Evolutionary conservation across 345 rosid species (phyloP), one percentile per base, ranked within the genome.

Genomic region (Salix arbutifolia): DNA sequence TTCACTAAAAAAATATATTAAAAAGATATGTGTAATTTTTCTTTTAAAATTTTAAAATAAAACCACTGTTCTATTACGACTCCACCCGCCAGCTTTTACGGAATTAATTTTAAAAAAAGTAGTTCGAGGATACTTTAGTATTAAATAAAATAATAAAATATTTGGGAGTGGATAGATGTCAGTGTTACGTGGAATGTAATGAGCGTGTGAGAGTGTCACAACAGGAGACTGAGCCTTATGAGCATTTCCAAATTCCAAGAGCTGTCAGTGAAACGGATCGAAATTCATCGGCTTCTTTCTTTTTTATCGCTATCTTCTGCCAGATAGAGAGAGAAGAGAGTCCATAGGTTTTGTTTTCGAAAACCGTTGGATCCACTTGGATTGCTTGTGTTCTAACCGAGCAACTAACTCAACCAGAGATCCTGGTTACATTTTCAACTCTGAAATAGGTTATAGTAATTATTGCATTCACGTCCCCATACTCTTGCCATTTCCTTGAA

Each of bases 351-450:
- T 46, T 14, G 13, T 40, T 23, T 26, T 19, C 30, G 21, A 53
- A 85, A 81, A 79, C 85, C 85, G 81, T 81, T 71, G 82, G 75
- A 67, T 67, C 61, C 72, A 74, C 67, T 71, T 62, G 16, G 75
- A 60, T 38, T 8, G 37, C 26, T 10, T 23, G 14, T 11, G 18
- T 4, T 35, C 19, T 31, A 38, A 70, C 66, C 8, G 19, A 18
- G 37, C 48, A 60, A 74, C 73, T 30, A 76, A 50, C 74, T 62
- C 61, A 38, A 25, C 78, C 81, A 12, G 26, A 62, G 0, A 30
- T 28, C 52, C 1, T 31, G 69, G 75, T 78, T 6, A 23, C 56
- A 67, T 69, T 78, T 56, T 62, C 9, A 30, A 2, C 74, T 5
- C 53, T 17, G 40, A 44, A 19, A 3, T 30, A 10, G 44, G 4